Evolutionary conservation across 192 early-diverging fungal species (phyloP), one percentile per base, ranked within the genome.

Genomic region (Coemansia sp.): DNA sequence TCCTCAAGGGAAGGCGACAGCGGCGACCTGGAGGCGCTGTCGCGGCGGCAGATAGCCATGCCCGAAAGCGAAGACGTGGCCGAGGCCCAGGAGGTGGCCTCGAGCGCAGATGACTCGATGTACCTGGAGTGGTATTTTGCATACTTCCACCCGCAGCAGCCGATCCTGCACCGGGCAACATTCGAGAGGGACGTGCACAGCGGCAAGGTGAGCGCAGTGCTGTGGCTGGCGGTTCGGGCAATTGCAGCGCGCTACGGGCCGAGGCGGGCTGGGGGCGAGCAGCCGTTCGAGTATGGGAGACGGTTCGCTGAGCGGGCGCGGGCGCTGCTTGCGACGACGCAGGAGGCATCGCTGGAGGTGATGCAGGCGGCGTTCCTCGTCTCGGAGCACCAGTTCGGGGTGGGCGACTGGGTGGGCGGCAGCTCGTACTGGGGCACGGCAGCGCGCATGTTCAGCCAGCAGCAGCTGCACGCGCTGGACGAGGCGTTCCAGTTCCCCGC

Each of bases 401-500:
- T 57, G 65, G 80, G 80, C 65, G 75, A 77, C 65, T 77, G 74
- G 80, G 67, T 74, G 10, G 67, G 69, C 20, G 80, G 80, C 53
- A 74, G 65, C 65, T 65, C 75, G 45, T 74, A 71, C 66, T 83
- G 80, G 80, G 80, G 71, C 69, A 83, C 80, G 2, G 80, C 80
- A 5, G 80, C 74, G 53, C 74, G 80, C 18, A 77, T 83, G 74
- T 68, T 83, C 65, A 83, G 77, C 67, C 80, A 83, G 69, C 59
- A 74, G 38, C 80, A 77, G 63, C 69, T 83, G 56, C 80, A 83
- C 40, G 70, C 77, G 80, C 65, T 63, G 36, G 80, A 83, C 63
- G 80, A 83, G 66, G 74, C 80, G 45, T 83, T 74, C 66, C 74
- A 76, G 72, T 74, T 74, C 36, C 80, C 80, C 1, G 80, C 74